Conservation (phyloP, 2,329 filamentous ascomycete species). For the Torrubiella hemipterigena region DNA sequence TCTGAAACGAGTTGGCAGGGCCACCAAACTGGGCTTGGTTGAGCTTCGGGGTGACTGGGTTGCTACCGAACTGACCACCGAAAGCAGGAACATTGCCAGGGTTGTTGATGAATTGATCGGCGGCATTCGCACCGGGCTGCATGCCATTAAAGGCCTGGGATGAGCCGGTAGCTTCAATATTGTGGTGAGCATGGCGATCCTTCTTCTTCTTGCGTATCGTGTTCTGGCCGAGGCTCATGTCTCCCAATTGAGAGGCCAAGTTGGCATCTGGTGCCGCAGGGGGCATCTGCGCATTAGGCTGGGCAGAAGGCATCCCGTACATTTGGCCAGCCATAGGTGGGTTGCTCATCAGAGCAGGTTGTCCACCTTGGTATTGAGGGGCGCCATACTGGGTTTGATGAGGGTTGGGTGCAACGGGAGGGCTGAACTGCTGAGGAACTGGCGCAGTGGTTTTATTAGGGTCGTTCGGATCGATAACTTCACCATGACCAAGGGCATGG, state of each 20-base stretch:
- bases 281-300: no score
- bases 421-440: constrained; percentile 42
- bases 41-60: constrained; percentile 29
- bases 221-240: constrained; percentile 50
- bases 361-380: constrained; percentile 27
- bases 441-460: constrained; percentile 37
- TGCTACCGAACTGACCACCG: constrained; percentile 33
- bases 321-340: constrained; percentile 19
- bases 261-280: constrained; percentile 31
- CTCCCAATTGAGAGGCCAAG: constrained; percentile 64
- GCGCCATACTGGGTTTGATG: constrained; percentile 32
- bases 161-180: constrained; percentile 59
- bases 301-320: constrained; percentile 19
- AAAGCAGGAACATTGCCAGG: constrained; percentile 15
- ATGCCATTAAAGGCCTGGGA: constrained; percentile 60
- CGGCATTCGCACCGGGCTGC: constrained; percentile 42
- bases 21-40: constrained; percentile 8
- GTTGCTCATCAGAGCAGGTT: constrained; percentile 14
- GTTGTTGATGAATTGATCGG: constrained; percentile 22
- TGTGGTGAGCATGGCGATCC: constrained; percentile 86
- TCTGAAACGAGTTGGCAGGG: constrained; percentile 8
- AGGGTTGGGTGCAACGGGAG: constrained; percentile 38
- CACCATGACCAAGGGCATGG: constrained; percentile 43
- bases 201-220: constrained; percentile 71
- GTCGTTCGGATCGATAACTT: constrained; percentile 42